Evolutionary conservation across 176 grass and related monocot species (phyloP).

Genomic region (Bromus sterilis): DNA sequence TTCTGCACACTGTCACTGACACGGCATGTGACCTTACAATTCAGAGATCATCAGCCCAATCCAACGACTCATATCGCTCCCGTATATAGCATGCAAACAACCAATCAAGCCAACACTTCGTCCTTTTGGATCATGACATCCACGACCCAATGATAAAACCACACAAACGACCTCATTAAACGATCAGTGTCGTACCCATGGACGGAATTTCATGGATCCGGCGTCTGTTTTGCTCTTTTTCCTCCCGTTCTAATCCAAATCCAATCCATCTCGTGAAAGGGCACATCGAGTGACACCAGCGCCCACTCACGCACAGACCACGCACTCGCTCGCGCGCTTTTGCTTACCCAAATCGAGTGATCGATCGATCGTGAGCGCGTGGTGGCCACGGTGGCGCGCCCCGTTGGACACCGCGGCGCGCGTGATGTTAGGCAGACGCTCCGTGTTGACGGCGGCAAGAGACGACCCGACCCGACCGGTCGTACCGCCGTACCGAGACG

Average conservation of each 20-base stretch:
- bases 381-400: slow-evolving; percentile 1
- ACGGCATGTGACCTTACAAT: not conserved
- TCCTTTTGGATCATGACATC: not conserved
- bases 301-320: not conserved
- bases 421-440: slow-evolving; percentile 25
- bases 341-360: not conserved
- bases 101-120: not conserved
- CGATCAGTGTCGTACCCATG: not conserved
- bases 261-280: not conserved
- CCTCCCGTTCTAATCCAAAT: not conserved
- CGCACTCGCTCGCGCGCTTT: slow-evolving; percentile 6
- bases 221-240: not conserved
- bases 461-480: not conserved
- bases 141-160: not conserved
- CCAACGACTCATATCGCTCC: not conserved
- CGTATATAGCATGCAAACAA: not conserved
- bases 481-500: not conserved
- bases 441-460: slow-evolving; percentile 24
- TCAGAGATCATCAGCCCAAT: not conserved
- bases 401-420: not conserved
- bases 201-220: not conserved
- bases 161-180: not conserved
- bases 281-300: not conserved
- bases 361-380: not conserved
- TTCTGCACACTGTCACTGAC: not conserved